phyloP scores from a whole-genome alignment of 805 yeast genomes.

The Starmerella vaccinii region DNA sequence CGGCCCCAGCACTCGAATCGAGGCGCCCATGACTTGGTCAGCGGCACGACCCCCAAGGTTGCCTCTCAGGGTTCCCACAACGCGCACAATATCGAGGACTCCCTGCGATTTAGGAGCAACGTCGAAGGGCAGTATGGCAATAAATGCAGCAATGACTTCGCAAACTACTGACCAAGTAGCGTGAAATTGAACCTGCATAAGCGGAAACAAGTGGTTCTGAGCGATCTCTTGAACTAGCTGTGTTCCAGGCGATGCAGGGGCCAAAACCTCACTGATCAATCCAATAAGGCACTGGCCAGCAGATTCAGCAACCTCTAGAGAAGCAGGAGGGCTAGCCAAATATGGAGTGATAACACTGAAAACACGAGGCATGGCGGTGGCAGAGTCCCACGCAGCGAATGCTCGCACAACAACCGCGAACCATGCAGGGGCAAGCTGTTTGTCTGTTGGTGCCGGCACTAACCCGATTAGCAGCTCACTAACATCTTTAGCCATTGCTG shows the following conservation, averaged over 20 bases:
- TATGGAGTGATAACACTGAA: slow-evolving; percentile 54
- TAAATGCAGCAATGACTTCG: slow-evolving; percentile 52
- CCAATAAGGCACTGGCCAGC: slow-evolving; percentile 85
- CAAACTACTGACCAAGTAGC: slow-evolving; percentile 66
- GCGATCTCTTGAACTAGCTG: slow-evolving; percentile 38
- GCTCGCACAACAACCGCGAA: slow-evolving; percentile 88
- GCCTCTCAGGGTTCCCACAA: slow-evolving; percentile 72
- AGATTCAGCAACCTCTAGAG: slow-evolving; percentile 51
- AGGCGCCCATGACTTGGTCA: slow-evolving; percentile 69
- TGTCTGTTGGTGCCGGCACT: slow-evolving; percentile 72
- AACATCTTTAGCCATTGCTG: slow-evolving; percentile 32
- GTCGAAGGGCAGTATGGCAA: slow-evolving; percentile 49
- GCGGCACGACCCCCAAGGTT: slow-evolving; percentile 46
- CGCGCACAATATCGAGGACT: slow-evolving; percentile 41
- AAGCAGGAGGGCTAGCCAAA: slow-evolving; percentile 31
- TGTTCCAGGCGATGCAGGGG: slow-evolving; percentile 25
- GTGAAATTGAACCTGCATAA: slow-evolving; percentile 63
- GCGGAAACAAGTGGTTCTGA: slow-evolving; percentile 42
- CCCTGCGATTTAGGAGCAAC: slow-evolving; percentile 53
- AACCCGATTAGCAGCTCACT: slow-evolving; percentile 64
- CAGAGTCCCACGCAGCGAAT: slow-evolving; percentile 3
- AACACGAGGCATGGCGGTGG: slow-evolving; percentile 38
- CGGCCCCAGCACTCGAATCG: slow-evolving; percentile 76
- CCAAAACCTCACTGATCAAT: slow-evolving; percentile 52
- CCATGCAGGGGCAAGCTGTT: slow-evolving; percentile 89